Base-by-base conservation (phyloP, 1,284 basidiomycete species). In the Melampsora americana region DNA sequence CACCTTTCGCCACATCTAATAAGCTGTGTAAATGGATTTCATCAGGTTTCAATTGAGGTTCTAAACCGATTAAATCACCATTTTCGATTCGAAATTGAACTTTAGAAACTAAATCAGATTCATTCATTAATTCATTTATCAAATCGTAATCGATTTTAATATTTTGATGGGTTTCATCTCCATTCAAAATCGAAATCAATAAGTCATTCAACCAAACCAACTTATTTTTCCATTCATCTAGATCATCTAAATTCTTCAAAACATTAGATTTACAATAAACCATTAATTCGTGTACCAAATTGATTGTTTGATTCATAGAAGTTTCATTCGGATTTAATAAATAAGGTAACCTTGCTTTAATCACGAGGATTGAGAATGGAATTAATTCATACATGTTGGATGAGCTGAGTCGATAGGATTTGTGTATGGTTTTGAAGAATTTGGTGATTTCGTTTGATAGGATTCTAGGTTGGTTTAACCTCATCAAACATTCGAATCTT, bases 311-410 rank as follows among this genome's bases (percentile, higher is more conserved):
- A 11, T 42, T 42, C 39, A 42, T 7, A 12, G 39, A 42, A 12
- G 39, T 42, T 44, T 70, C 59, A 50, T 64, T 23, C 18, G 59
- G 59, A 23, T 18, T 28, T 23, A 64, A 26, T 18, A 71, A 59
- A 39, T 32, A 16, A 16, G 68, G 69, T 23, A 71, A 35, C 1
- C 69, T 59, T 32, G 69, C 69, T 28, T 60, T 39, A 4, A 71
- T 42, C 14, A 71, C 6, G 7, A 71, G 28, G 60, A 71, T 71
- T 4, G 35, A 30, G 35, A 71, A 71, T 20, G 69, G 69, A 26
- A 71, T 46, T n/a, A 71, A 11, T 42, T 42, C 5, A 11, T 42
- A 42, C 46, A 50, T 64, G 59, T 26, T 44, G 35, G n/a, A 46
- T 12, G 2, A 60, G 42, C 46, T 71, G 62, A 18, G 20, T 46